phyloP scores from a whole-genome alignment of 2,329 filamentous ascomycete genomes.

The Ascochyta koolunga region DNA sequence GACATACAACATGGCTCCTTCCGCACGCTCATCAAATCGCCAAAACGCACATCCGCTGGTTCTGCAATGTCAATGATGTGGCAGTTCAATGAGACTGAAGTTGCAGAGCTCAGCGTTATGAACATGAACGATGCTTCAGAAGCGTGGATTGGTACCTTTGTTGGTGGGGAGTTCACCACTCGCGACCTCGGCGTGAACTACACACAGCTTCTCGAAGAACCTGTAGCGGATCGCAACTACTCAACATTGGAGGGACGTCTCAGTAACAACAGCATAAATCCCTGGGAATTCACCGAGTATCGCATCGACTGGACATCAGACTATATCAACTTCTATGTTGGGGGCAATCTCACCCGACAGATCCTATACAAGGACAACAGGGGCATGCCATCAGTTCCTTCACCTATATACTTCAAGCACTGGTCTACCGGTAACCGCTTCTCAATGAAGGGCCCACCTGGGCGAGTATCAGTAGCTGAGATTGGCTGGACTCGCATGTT shows the following conservation, averaged over 20 bases:
- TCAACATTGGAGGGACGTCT: slow-evolving; percentile 43
- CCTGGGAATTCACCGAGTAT: slow-evolving; percentile 55
- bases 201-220: slow-evolving; percentile 40
- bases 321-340: slow-evolving; percentile 52
- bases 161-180: slow-evolving; percentile 49
- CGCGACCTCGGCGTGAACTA: slow-evolving; percentile 50
- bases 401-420: slow-evolving; percentile 54
- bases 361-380: slow-evolving; percentile 42
- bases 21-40: slow-evolving; percentile 51
- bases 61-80: slow-evolving; percentile 56
- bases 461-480: slow-evolving; percentile 48
- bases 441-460: slow-evolving; percentile 55
- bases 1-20: slow-evolving; percentile 59
- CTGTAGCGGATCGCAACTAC: slow-evolving; percentile 44
- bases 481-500: slow-evolving; percentile 57
- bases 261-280: slow-evolving; percentile 40
- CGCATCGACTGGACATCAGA: slow-evolving; percentile 57
- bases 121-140: slow-evolving; percentile 50
- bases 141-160: slow-evolving; percentile 50
- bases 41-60: slow-evolving; percentile 45
- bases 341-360: slow-evolving; percentile 44
- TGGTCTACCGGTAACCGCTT: slow-evolving; percentile 56
- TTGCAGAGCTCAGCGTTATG: slow-evolving; percentile 53
- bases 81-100: slow-evolving; percentile 54
- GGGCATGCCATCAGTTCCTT: slow-evolving; percentile 50